These are phyloP conservation scores for Monotropa hypopitys DNA, from an alignment of 179 eudicot genomes.

Conservation along the genomic window DNA sequence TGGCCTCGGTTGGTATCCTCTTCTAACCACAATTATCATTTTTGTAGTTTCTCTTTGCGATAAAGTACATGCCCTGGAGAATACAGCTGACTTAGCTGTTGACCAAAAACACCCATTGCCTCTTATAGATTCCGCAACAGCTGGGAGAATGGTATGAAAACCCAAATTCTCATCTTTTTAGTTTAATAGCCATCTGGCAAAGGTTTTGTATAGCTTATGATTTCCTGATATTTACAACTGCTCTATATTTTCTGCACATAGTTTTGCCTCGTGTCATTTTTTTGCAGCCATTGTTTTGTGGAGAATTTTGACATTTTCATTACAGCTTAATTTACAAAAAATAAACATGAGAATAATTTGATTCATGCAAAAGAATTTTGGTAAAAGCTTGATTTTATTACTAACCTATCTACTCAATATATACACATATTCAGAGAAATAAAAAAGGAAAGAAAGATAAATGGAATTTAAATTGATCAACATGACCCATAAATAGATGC, in stretches of 20 bases:
- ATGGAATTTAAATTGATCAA: too few relatives aligned
- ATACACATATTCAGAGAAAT: too few relatives aligned
- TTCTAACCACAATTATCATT: slow-evolving; percentile 4
- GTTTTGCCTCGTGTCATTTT: not conserved
- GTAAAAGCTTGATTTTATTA: too few relatives aligned
- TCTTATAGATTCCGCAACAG: slow-evolving; percentile 22
- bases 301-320: not conserved
- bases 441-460: too few relatives aligned
- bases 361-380: too few relatives aligned
- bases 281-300: not conserved
- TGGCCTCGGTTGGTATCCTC: not conserved
- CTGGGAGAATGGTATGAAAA: slow-evolving; percentile 25
- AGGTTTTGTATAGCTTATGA: not conserved
- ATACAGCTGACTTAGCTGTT: slow-evolving; percentile 17
- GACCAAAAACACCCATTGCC: slow-evolving; percentile 22
- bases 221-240: not conserved
- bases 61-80: slow-evolving; percentile 18
- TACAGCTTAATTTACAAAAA: not conserved
- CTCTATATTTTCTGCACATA: not conserved
- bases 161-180: not conserved
- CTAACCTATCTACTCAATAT: too few relatives aligned
- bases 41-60: slow-evolving; percentile 30
- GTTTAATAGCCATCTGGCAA: not conserved
- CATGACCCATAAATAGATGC: too few relatives aligned
- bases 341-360: not conserved